These are phyloP conservation scores for Lasiodiplodia citricola DNA, from an alignment of 2,329 filamentous ascomycete species.

Conservation along the genomic window DNA sequence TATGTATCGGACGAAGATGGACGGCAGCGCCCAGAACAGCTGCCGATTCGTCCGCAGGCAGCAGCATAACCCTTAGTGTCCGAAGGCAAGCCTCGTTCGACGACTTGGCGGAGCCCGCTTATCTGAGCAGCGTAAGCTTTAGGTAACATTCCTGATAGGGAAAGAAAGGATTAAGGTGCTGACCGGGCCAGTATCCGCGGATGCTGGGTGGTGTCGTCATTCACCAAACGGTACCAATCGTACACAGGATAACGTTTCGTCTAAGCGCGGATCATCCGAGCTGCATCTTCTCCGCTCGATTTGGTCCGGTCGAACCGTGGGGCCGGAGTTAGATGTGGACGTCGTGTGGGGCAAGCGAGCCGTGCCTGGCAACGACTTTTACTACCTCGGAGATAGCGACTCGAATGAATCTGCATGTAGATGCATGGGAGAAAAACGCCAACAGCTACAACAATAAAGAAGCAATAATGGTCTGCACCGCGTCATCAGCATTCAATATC, in stretches of 20 bases:
- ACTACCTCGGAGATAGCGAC: neutral
- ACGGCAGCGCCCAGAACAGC: neutral
- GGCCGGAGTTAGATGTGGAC: neutral
- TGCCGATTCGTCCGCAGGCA: neutral
- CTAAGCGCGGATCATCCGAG: neutral
- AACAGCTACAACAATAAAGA: neutral
- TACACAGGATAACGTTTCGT: no score
- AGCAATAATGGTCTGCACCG: neutral
- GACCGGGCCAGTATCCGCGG: neutral
- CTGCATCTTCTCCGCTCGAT: neutral
- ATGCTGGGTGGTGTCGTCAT: no score
- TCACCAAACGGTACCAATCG: no score
- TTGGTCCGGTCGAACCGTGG: slow-evolving; percentile 6
- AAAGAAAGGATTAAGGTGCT: neutral
- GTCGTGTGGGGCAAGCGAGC: neutral
- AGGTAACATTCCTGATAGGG: neutral
- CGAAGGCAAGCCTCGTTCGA: neutral
- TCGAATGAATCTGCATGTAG: neutral
- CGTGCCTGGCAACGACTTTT: neutral
- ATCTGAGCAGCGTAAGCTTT: no score
- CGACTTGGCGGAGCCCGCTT: neutral
- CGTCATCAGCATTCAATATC: neutral
- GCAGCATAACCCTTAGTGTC: neutral
- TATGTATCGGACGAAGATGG: neutral
- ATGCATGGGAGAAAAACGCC: neutral